Base-by-base conservation (phyloP, 257 asterid genomes). In the Mentha longifolia region DNA sequence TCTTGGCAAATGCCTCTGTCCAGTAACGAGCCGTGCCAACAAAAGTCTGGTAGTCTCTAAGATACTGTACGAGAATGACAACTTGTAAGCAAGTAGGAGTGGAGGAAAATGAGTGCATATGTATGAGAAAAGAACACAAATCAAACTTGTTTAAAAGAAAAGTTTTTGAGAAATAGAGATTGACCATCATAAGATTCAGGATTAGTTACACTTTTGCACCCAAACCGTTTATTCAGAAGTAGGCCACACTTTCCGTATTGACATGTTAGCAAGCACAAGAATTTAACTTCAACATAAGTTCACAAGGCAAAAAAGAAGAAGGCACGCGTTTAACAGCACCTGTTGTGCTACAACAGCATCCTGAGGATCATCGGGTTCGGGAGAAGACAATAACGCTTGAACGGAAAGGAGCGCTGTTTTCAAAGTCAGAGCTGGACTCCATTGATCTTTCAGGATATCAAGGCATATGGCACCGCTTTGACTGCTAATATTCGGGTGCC, bases 401-500 rank as follows among this genome's bases (percentile, higher is more conserved):
- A 94, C 57, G 69, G 99, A 94, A 68, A 94, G 97, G 35, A 94
- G 97, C 15, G 99, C 98, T 6, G 99, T 94, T 83, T 94, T 94
- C 79, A 94, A 73, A 65, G 98, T 94, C 52, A 94, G 84, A 0
- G 99, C 99, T 2, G 99, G 99, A 84, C 99, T 94, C 99, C 99
- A 94, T 61, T 94, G 98, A 76, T 89, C 98, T 83, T 91, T 94
- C 79, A 94, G 90, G 82, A 94, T 91, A 78, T 94, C 99, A 66
- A 94, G 81, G 87, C 99, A 94, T 84, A 94, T 94, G 65, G 99
- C 99, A 68, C 99, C 99, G 78, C 95, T 94, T 84, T 94, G 99
- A 80, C 99, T 94, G 89, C 99, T 94, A 65, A 94, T 88, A 73
- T 94, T 94, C 10, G 99, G 99, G 81, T 94, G 98, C 99, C 99